Evolutionary conservation across 2,329 filamentous ascomycete species (phyloP), one percentile per base, ranked within the genome.

Genomic region (Aspergillus niger): DNA sequence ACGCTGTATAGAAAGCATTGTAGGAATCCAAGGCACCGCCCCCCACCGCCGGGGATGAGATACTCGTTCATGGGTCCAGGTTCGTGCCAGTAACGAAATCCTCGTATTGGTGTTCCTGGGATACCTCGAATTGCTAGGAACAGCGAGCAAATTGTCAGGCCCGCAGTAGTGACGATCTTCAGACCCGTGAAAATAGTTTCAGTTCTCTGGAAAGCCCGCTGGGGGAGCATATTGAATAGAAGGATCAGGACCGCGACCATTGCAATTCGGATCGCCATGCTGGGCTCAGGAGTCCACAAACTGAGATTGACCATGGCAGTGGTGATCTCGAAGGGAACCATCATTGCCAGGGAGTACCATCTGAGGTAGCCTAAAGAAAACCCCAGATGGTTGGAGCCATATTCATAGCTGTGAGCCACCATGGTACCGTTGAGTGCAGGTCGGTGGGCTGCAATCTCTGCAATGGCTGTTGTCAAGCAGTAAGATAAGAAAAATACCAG

Each of bases 271-370:
- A 77, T 69, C 6, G 75, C 75, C 26, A 79, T 70, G 8, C 72
- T 72, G 26, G 75, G 55, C 5, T 69, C 70, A 11, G 77, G 74
- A 17, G 72, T 68, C 86, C 87, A 90, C 67, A 85, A 85, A 60
- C 85, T 76, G 65, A 89, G 84, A 36, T 89, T 80, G 28, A 89
- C 83, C 65, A 85, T 83, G 28, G 86, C 85, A n/a, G 86, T 87
- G 0, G 85, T 85, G 60, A 89, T 86, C 72, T 90, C 87, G 61
- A 84, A 82, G 56, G 78, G 80, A 2, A 82, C 75, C 30, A 80
- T 72, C 59, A 82, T 76, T 3, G 79, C 74, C 47, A 76, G 65
- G 1, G 77, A 72, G 57, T 79, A 81, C 81, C 80, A 82, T 53
- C 81, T 80, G 36, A 78, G 70, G 54, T 75, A 77, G 26, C 72